A percentile compares a stretch with the other conserved stretches of the same genome.
phyloP scores from a whole-genome alignment of 768 basidiomycete species.

The Mycena rebaudengoi region DNA sequence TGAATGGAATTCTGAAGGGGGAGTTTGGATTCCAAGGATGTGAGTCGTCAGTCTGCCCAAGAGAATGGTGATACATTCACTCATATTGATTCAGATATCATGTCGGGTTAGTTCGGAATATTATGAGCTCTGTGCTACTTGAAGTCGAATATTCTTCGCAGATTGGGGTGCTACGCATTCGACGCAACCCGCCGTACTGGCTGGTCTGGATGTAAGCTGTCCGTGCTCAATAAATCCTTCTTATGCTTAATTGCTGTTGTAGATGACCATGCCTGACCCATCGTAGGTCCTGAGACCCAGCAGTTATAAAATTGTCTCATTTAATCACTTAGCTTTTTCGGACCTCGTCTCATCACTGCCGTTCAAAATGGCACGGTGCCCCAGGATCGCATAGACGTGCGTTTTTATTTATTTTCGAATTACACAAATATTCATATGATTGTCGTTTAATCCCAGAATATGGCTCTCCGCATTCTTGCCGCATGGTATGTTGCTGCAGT shows the following conservation, averaged over 20 bases:
- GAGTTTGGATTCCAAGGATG: slow-evolving; percentile 75
- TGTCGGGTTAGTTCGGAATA: slow-evolving; percentile 46
- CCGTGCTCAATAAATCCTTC: not conserved
- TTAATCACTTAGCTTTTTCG: not conserved
- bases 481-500: slow-evolving; percentile 47
- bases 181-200: slow-evolving; percentile 56
- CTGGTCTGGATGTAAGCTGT: slow-evolving; percentile 64
- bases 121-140: not conserved
- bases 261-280: slow-evolving; percentile 79
- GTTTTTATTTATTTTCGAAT: not conserved
- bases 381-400: slow-evolving; percentile 60
- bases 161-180: slow-evolving; percentile 75
- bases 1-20: slow-evolving; percentile 68
- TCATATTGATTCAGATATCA: slow-evolving; percentile 43
- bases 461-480: slow-evolving; percentile 80
- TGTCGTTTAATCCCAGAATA: slow-evolving; percentile 48
- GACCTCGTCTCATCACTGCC: slow-evolving; percentile 36
- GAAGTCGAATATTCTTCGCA: slow-evolving; percentile 17
- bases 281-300: slow-evolving; percentile 68
- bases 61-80: not conserved
- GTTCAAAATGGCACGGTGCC: slow-evolving; percentile 70
- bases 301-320: slow-evolving; percentile 31
- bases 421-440: slow-evolving; percentile 34
- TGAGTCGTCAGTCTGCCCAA: slow-evolving; percentile 36
- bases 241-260: not conserved